Percentiles rank a stretch among this genome's conserved stretches.
phyloP scores from a whole-genome alignment of 495 filamentous ascomycete genomes.

The Cryomyces antarcticus region DNA sequence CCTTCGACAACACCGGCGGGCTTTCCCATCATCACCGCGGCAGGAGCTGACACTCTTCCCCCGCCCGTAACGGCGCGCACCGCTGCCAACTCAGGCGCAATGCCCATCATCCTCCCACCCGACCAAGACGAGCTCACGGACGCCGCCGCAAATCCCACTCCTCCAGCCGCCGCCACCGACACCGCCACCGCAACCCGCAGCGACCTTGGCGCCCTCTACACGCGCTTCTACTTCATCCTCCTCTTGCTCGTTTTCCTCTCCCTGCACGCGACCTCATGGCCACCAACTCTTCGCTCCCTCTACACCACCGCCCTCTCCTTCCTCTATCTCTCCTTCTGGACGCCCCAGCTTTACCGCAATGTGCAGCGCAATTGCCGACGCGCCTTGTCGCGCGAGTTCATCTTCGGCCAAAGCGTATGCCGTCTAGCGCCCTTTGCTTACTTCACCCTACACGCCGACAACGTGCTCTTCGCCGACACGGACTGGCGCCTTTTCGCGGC shows the following conservation, averaged over 20 bases:
- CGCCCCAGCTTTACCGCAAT: slow-evolving; percentile 81
- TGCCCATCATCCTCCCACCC: slow-evolving; percentile 61
- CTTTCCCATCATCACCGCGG: slow-evolving; percentile 8
- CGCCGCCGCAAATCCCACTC: slow-evolving; percentile 21
- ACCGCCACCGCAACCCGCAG: slow-evolving; percentile 18
- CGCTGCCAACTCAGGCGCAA: slow-evolving; percentile 26
- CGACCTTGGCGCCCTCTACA: slow-evolving; percentile 57
- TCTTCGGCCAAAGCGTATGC: slow-evolving; percentile 61
- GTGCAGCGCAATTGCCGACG: slow-evolving; percentile 77
- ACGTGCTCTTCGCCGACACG: slow-evolving; percentile 59
- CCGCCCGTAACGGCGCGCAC: slow-evolving; percentile 37
- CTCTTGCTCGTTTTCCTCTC: slow-evolving; percentile 52
- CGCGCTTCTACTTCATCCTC: slow-evolving; percentile 55
- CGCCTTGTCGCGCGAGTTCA: slow-evolving; percentile 70
- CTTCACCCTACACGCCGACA: slow-evolving; percentile 51
- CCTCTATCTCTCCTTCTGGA: slow-evolving; percentile 73
- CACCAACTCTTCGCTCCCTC: slow-evolving; percentile 38
- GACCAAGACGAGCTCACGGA: slow-evolving; percentile 59
- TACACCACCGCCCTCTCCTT: slow-evolving; percentile 51
- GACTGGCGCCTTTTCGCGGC: slow-evolving; percentile 40
- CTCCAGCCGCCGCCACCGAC: slow-evolving; percentile 12
- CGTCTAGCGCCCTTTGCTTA: slow-evolving; percentile 63
- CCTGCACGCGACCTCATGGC: slow-evolving; percentile 57
- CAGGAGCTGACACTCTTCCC: slow-evolving; percentile 31
- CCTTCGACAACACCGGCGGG: slow-evolving; percentile 4